A percentile compares a stretch with the other conserved stretches of the same genome.
Evolutionary conservation across 257 asterid genomes (phyloP).

Genomic region (Eucommia ulmoides): DNA sequence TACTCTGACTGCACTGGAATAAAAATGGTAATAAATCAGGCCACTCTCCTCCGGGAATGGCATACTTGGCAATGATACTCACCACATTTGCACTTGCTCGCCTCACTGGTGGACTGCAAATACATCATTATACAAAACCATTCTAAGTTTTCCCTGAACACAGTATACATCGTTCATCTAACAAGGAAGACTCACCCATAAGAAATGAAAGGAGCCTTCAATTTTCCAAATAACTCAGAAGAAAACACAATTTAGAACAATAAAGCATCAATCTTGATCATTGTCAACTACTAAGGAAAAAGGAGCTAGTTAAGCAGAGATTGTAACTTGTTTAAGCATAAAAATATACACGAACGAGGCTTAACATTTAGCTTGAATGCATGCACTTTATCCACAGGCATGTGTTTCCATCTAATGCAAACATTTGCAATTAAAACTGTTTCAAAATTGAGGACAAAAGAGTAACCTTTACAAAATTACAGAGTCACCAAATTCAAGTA

Average conservation of each 20-base stretch:
- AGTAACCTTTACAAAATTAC: too few species aligned
- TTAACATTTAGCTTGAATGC: too few species aligned
- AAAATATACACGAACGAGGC: too few species aligned
- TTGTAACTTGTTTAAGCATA: background rate
- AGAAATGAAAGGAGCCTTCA: background rate
- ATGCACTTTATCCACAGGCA: too few species aligned
- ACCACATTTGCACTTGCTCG: conserved; percentile 97
- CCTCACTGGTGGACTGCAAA: conserved; percentile 82
- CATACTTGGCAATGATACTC: conserved; percentile 89
- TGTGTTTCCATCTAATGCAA: too few species aligned
- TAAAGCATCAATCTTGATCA: background rate
- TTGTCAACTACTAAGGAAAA: background rate
- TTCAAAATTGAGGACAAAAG: too few species aligned
- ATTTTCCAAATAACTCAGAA: background rate
- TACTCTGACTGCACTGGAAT: conserved; percentile 86
- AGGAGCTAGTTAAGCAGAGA: background rate
- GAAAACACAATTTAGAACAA: background rate
- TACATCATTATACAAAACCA: conserved; percentile 8
- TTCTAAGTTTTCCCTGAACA: conserved; percentile 5
- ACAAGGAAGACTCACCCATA: background rate
- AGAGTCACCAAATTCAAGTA: too few species aligned
- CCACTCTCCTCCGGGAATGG: conserved; percentile 98
- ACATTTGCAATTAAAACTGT: too few species aligned
- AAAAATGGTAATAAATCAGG: conserved; percentile 89
- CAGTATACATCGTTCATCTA: background rate